phyloP scores from a whole-genome alignment of 352 stramenopile genomes.

The Phytophthora litchii region DNA sequence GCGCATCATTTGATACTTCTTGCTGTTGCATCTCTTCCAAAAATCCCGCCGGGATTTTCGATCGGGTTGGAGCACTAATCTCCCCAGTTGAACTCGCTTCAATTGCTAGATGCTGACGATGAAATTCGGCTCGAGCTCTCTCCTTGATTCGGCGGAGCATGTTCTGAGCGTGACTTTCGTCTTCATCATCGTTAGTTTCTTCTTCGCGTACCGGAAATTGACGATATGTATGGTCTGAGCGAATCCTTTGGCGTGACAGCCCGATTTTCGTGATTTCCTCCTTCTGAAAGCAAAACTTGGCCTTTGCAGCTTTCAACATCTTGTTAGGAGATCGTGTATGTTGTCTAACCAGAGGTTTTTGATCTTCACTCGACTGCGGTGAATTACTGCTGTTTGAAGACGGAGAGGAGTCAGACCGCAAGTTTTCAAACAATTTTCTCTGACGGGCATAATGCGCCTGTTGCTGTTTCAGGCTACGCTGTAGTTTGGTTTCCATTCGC shows the following conservation, averaged over 20 bases:
- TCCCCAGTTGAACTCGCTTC: slow-evolving; percentile 4
- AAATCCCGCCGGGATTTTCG: slow-evolving; percentile 14
- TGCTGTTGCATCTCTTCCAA: slow-evolving; percentile 52
- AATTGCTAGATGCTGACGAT: slow-evolving; percentile 23
- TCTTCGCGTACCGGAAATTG: not conserved
- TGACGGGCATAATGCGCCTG: slow-evolving; percentile 68
- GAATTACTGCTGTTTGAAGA: slow-evolving; percentile 14
- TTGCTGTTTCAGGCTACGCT: slow-evolving; percentile 61
- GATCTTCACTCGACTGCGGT: slow-evolving; percentile 8
- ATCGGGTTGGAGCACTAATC: not conserved
- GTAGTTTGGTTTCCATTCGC: slow-evolving; percentile 55
- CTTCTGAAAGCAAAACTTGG: slow-evolving; percentile 8
- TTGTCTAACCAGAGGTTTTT: not conserved
- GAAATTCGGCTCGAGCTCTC: slow-evolving; percentile 43
- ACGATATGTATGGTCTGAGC: not conserved
- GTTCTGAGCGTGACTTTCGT: slow-evolving; percentile 30
- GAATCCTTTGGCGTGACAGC: slow-evolving; percentile 13
- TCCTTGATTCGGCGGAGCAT: slow-evolving; percentile 46
- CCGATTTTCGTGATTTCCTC: not conserved
- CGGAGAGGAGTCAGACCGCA: slow-evolving; percentile 31
- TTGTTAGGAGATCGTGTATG: slow-evolving; percentile 5
- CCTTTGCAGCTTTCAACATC: slow-evolving; percentile 1
- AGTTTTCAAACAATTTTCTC: slow-evolving; percentile 61
- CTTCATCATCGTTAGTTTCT: slow-evolving; percentile 25
- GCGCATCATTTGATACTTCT: slow-evolving; percentile 65